Conservation (phyloP, 176 grass and related monocot species). For the Alopecurus myosuroides region DNA sequence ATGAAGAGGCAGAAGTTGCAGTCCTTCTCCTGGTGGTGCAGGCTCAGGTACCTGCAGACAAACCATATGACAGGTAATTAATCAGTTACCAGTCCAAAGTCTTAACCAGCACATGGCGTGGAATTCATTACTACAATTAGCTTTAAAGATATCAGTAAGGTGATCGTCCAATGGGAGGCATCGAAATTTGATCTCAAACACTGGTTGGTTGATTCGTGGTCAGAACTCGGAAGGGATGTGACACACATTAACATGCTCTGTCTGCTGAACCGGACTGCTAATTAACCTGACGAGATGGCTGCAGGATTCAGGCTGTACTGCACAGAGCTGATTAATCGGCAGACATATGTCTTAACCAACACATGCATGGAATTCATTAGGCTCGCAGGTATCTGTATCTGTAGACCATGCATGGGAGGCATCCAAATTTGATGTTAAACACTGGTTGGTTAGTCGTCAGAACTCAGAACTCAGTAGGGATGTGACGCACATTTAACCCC, state of each 20-base stretch:
- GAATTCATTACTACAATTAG: too few relatives aligned
- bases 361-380: too few relatives aligned
- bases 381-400: too few relatives aligned
- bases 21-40: slow-evolving; percentile 83
- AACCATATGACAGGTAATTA: not conserved
- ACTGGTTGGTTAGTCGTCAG: not conserved
- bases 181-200: not conserved
- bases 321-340: too few relatives aligned
- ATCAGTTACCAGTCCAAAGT: not conserved
- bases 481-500: not conserved
- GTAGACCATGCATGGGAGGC: too few relatives aligned
- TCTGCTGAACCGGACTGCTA: not conserved
- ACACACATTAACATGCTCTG: not conserved
- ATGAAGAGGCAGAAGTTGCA: slow-evolving; percentile 92
- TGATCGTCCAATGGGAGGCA: not conserved
- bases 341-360: too few relatives aligned
- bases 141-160: too few relatives aligned
- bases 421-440: not conserved
- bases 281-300: not conserved
- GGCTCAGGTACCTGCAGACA: slow-evolving; percentile 58
- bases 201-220: not conserved
- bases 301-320: not conserved
- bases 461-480: not conserved
- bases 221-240: not conserved
- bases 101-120: not conserved